Conservation (phyloP, 1,284 basidiomycete species). For the Heterobasidion irregulare region DNA sequence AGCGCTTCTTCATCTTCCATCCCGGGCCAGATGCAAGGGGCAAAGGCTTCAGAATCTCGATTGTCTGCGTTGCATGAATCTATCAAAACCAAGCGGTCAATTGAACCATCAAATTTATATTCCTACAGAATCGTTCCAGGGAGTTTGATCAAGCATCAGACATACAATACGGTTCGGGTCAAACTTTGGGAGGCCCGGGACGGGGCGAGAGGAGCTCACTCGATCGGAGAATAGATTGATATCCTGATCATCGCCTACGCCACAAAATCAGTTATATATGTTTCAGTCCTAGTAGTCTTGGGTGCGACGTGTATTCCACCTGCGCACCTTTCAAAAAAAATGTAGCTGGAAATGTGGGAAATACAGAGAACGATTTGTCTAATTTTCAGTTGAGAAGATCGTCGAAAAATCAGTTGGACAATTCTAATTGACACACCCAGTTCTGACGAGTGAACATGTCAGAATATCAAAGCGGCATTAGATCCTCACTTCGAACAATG, state of each 20-base stretch:
- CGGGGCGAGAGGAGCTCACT: slow-evolving; percentile 28
- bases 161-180: slow-evolving; percentile 59
- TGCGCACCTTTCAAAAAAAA: slow-evolving; percentile 45
- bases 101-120: background rate
- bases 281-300: no score
- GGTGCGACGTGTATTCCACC: background rate
- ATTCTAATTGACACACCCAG: slow-evolving; percentile 14
- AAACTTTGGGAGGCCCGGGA: slow-evolving; percentile 59
- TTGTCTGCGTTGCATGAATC: slow-evolving; percentile 70
- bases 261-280: background rate
- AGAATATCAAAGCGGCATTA: background rate
- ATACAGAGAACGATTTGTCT: slow-evolving; percentile 43
- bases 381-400: background rate
- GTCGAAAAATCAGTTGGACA: background rate
- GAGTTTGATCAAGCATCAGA: no score
- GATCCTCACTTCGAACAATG: background rate
- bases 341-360: slow-evolving; percentile 49
- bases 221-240: slow-evolving; percentile 57
- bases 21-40: slow-evolving; percentile 58
- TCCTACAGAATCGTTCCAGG: no score
- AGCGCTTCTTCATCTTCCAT: slow-evolving; percentile 55
- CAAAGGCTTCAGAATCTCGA: slow-evolving; percentile 63
- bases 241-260: slow-evolving; percentile 44
- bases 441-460: slow-evolving; percentile 11
- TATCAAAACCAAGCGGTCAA: slow-evolving; percentile 14